Conservation (phyloP, 2,329 filamentous ascomycete genomes). For the Talaromyces sp. region DNA sequence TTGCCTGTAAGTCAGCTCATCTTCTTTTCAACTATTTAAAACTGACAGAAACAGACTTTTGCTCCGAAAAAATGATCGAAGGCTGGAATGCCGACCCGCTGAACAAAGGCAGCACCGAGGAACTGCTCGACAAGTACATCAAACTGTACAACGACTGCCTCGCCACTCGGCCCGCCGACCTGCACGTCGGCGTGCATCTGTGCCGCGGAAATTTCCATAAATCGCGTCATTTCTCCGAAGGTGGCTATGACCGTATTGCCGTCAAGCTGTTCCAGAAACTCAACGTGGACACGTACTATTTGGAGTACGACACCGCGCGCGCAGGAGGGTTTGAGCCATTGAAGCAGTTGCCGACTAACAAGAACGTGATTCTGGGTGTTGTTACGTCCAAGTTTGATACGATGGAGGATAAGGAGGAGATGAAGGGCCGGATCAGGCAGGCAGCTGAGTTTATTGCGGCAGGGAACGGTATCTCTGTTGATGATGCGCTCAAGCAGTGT, state of each 20-base stretch:
- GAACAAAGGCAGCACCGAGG: slow-evolving; percentile 64
- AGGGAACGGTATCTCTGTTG: slow-evolving; percentile 57
- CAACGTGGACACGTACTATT: slow-evolving; percentile 62
- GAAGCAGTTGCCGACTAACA: slow-evolving; percentile 54
- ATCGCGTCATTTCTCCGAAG: slow-evolving; percentile 61
- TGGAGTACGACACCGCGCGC: slow-evolving; percentile 63
- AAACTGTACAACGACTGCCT: slow-evolving; percentile 70
- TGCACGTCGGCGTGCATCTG: slow-evolving; percentile 73
- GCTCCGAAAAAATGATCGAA: slow-evolving; percentile 64
- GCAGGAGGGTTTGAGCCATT: slow-evolving; percentile 64
- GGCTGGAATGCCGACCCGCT: slow-evolving; percentile 64
- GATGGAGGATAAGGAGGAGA: slow-evolving; percentile 59
- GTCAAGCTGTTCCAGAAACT: slow-evolving; percentile 61
- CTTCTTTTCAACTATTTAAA: no score
- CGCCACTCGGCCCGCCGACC: slow-evolving; percentile 58
- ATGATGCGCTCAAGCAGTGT: slow-evolving; percentile 65
- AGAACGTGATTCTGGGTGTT: slow-evolving; percentile 60
- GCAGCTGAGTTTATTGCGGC: slow-evolving; percentile 66
- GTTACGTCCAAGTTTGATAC: slow-evolving; percentile 59
- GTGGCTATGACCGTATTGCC: slow-evolving; percentile 63
- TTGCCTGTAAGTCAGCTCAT: slow-evolving; percentile 56
- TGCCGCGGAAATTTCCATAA: slow-evolving; percentile 64
- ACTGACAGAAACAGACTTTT: slow-evolving; percentile 54
- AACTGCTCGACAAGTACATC: slow-evolving; percentile 71
- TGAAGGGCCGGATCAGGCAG: slow-evolving; percentile 55